phyloP scores from a whole-genome alignment of 2,329 filamentous ascomycete species.

The Proliferodiscus dingleyae region DNA sequence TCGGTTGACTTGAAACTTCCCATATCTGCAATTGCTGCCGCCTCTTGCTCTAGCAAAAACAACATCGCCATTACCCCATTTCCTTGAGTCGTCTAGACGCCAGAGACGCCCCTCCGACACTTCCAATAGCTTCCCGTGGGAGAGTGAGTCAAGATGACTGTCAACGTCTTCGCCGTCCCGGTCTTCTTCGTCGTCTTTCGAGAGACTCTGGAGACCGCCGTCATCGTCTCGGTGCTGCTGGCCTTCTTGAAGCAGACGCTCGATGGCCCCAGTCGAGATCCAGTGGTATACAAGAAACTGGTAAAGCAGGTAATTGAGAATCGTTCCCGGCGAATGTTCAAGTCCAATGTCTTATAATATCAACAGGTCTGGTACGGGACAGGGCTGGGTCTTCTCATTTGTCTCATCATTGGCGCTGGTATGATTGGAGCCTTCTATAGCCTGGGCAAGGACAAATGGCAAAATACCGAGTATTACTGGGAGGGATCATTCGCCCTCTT shows the following conservation, averaged over 20 bases:
- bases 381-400: slow-evolving; percentile 47
- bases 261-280: slow-evolving; percentile 56
- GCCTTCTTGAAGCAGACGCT: slow-evolving; percentile 81
- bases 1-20: too few species aligned
- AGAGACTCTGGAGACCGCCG: slow-evolving; percentile 75
- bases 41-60: too few species aligned
- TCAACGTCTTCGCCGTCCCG: slow-evolving; percentile 69
- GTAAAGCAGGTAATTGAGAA: slow-evolving; percentile 45
- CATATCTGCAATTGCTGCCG: too few species aligned
- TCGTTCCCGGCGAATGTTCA: background rate
- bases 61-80: too few species aligned
- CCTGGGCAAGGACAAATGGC: slow-evolving; percentile 63
- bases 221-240: slow-evolving; percentile 82
- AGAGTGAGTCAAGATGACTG: slow-evolving; percentile 43
- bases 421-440: slow-evolving; percentile 63
- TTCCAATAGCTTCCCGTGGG: too few species aligned
- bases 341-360: background rate
- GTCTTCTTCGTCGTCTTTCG: slow-evolving; percentile 90
- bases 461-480: slow-evolving; percentile 68
- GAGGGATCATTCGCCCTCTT: slow-evolving; percentile 75
- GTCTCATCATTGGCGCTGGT: slow-evolving; percentile 52
- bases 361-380: slow-evolving; percentile 55
- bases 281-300: slow-evolving; percentile 60
- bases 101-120: too few species aligned
- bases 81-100: too few species aligned